These are phyloP conservation scores for Ceratobasidium sp. DNA, from an alignment of 1,284 basidiomycete species.

Conservation along the genomic window DNA sequence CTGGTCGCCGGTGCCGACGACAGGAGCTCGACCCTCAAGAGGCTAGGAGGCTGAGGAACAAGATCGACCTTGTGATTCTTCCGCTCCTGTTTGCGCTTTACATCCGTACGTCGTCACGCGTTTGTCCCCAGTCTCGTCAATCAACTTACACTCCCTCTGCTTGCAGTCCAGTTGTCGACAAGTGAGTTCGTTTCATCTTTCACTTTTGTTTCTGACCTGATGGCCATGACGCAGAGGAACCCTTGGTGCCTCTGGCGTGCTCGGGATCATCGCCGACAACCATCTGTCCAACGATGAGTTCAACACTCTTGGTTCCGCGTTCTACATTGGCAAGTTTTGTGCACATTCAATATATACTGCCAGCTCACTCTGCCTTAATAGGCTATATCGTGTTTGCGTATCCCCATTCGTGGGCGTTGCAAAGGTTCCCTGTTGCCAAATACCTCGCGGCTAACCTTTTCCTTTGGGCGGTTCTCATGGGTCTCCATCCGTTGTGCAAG, in stretches of 20 bases:
- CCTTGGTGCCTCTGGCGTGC: conserved; percentile 45
- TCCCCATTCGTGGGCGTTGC: conserved; percentile 48
- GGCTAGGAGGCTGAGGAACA: conserved; percentile 43
- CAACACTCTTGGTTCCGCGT: conserved; percentile 49
- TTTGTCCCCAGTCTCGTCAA: neutral
- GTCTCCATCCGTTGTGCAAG: conserved; percentile 44
- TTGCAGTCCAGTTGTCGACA: conserved; percentile 47
- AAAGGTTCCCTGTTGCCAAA: conserved; percentile 48
- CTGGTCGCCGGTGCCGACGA: conserved; percentile 44
- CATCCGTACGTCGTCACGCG: conserved; percentile 43
- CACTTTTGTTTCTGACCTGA: neutral
- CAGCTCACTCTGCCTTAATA: conserved; percentile 29
- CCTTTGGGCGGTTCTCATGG: conserved; percentile 48
- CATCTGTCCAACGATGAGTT: conserved; percentile 46
- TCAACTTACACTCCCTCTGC: neutral
- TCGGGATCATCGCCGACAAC: conserved; percentile 46
- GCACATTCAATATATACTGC: neutral
- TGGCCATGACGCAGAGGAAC: conserved; percentile 42
- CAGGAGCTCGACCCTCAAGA: conserved; percentile 43
- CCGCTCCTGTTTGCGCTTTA: conserved; percentile 47
- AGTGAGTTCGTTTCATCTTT: conserved; percentile 42
- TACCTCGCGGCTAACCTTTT: conserved; percentile 48
- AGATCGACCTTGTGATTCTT: conserved; percentile 46
- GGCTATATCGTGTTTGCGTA: conserved; percentile 49
- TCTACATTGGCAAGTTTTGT: conserved; percentile 48